phyloP scores from a whole-genome alignment of 2,329 filamentous ascomycete genomes.

The Xylariaceae sp. region DNA sequence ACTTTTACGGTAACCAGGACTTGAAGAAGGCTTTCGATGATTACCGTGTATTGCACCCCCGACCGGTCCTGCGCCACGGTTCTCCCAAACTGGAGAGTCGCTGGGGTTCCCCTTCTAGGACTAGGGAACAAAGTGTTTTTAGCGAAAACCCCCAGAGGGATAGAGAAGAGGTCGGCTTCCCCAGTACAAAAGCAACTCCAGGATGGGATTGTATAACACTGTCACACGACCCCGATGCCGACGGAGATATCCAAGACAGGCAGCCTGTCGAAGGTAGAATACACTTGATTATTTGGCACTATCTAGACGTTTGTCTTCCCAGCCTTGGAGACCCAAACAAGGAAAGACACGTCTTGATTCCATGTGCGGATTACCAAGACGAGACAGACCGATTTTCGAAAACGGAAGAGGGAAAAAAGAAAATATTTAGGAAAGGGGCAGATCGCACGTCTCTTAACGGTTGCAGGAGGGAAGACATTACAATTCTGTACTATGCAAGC shows the following conservation, averaged over 20 bases:
- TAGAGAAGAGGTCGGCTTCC: not conserved
- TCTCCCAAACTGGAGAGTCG: not conserved
- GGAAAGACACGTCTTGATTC: not conserved
- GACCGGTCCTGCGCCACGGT: not conserved
- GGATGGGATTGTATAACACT: not conserved
- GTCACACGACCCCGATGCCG: not conserved
- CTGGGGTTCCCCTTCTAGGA: not conserved
- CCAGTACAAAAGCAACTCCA: not conserved
- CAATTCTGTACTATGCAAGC: not conserved
- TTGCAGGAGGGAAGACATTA: not conserved
- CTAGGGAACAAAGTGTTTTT: not conserved
- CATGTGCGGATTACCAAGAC: not conserved
- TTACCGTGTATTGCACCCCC: not conserved
- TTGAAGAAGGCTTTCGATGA: not conserved
- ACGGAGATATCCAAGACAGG: not conserved
- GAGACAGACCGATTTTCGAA: not conserved
- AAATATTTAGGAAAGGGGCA: not conserved
- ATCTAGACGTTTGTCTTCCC: not conserved
- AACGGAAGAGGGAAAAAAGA: not conserved
- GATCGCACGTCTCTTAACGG: not conserved
- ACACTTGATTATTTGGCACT: not conserved
- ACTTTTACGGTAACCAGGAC: not conserved
- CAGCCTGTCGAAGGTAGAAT: not conserved
- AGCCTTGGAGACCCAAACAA: not conserved
- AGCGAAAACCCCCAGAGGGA: not conserved